These are phyloP conservation scores for Stephania japonica DNA, from an alignment of 164 flowering plant species.

Conservation along the genomic window DNA sequence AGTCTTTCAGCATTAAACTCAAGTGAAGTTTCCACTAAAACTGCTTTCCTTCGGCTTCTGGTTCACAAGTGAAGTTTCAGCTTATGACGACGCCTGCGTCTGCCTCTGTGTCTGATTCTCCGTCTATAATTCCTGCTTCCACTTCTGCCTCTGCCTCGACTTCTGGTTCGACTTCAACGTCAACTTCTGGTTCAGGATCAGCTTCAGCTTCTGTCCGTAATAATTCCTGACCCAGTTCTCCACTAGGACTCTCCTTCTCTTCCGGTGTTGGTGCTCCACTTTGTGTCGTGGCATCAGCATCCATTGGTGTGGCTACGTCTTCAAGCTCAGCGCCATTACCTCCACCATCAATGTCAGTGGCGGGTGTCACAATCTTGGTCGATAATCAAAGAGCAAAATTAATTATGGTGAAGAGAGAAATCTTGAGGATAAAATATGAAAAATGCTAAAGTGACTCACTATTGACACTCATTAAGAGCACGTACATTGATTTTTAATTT, in stretches of 20 bases:
- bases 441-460: too few species aligned
- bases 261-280: conserved; percentile 55
- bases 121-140: conserved; percentile 54
- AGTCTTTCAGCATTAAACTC: neutral
- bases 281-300: conserved; percentile 58
- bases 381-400: conserved; percentile 6
- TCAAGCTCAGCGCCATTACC: conserved; percentile 53
- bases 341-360: conserved; percentile 59
- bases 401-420: conserved; percentile 1
- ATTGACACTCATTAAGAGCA: too few species aligned
- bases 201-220: conserved; percentile 63
- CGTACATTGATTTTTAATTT: too few species aligned
- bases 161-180: neutral
- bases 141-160: conserved; percentile 41
- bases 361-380: conserved; percentile 47
- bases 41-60: neutral
- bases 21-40: neutral
- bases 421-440: neutral
- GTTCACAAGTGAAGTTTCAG: conserved; percentile 8
- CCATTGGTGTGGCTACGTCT: conserved; percentile 47
- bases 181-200: neutral
- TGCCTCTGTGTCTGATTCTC: conserved; percentile 64
- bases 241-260: conserved; percentile 47
- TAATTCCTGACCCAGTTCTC: conserved; percentile 51
- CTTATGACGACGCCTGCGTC: conserved; percentile 40